Conservation (phyloP, 148 eudicot genomes). For the Linanthus parryae region DNA sequence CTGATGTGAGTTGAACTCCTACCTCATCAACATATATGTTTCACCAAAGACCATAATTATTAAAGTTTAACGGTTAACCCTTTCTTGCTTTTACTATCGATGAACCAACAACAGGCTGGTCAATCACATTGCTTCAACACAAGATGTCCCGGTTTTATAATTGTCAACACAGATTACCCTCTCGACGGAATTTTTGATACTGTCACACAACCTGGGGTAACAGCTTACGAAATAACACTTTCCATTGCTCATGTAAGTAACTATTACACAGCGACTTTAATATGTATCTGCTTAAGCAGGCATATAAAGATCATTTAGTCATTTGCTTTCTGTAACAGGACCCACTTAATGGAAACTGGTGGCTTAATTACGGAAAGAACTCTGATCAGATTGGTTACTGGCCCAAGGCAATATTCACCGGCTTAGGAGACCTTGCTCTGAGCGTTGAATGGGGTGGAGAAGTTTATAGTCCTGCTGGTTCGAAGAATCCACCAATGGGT, state of each 20-base stretch:
- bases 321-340: neutral
- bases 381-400: neutral
- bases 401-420: neutral
- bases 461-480: neutral
- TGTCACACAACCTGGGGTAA: neutral
- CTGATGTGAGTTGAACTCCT: neutral
- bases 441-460: neutral
- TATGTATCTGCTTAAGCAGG: no score
- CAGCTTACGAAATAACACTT: neutral
- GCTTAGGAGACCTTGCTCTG: neutral
- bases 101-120: neutral
- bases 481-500: conserved; percentile 5
- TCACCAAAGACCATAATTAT: neutral
- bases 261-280: no score
- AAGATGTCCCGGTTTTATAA: conserved; percentile 5
- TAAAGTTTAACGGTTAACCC: neutral
- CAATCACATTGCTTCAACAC: conserved; percentile 1
- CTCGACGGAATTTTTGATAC: neutral
- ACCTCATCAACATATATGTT: no score
- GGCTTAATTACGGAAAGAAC: neutral
- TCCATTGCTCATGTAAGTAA: neutral
- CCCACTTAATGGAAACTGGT: conserved; percentile 1
- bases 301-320: no score
- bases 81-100: neutral
- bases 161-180: neutral